Evolutionary conservation across 2,329 filamentous ascomycete species (phyloP), one percentile per base, ranked within the genome.

Genomic region (Nemania abortiva): DNA sequence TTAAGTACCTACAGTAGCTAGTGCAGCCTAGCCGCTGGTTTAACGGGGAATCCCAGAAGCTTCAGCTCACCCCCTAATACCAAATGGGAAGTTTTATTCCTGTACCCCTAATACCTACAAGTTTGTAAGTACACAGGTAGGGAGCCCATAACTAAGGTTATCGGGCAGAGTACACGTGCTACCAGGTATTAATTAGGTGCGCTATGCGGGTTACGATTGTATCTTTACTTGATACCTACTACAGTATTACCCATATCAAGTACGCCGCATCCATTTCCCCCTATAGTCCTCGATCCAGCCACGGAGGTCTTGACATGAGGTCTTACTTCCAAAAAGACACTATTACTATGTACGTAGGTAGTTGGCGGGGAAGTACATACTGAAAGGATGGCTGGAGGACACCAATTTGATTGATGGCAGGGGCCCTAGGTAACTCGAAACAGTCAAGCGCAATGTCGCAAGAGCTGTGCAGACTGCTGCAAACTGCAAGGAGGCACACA

Each of bases 21-120:
- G 34, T 37, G 34, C 52, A 29, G 34, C 34, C 42, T 39, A 31
- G 59, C 52, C 39, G 56, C 53, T 67, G 55, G 45, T 56, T 60
- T 54, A 57, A 70, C 52, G 61, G 60, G 55, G 60, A 60, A 68
- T 66, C 60, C 68, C 42, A 64, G 45, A 45, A 47, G 68, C 68
- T 55, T 64, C 68, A 70, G 65, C 65, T 62, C 58, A 22, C 27
- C 49, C 50, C 37, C 56, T 65, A 68, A 39, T 63, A 61, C 68
- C 31, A 45, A 55, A 64, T n/a, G 37, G 65, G 68, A 58, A 65
- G 45, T 68, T 55, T 68, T 54, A 56, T 63, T 49, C 58, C 9
- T 49, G 47, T 55, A 18, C 59, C 47, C 31, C 52, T 55, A 34
- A 34, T 20, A 15, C 18, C 1, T 34, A 37, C 52, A 13, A 53